phyloP scores from a whole-genome alignment of 176 grass and related monocot species.

The Cenchrus fungigraminus region DNA sequence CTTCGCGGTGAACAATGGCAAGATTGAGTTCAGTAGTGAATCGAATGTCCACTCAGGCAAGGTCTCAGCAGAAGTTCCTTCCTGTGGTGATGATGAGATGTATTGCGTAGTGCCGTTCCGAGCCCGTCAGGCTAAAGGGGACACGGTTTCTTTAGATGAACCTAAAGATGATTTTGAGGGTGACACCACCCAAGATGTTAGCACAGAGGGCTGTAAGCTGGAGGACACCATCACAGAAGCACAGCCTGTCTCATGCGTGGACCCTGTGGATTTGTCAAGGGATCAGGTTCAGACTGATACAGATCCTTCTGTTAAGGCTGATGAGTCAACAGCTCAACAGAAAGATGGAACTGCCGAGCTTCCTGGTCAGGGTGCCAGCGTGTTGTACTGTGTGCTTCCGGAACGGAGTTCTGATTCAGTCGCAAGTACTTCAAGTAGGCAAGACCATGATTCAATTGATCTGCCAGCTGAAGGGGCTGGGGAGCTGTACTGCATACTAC shows the following conservation, averaged over 20 bases:
- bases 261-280: neutral
- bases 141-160: conserved; percentile 3
- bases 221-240: neutral
- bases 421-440: conserved; percentile 49
- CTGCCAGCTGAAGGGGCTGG: conserved; percentile 36
- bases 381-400: conserved; percentile 61
- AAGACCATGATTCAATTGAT: conserved; percentile 30
- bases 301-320: conserved; percentile 17
- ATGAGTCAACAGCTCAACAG: neutral
- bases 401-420: conserved; percentile 30
- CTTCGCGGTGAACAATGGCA: conserved; percentile 78
- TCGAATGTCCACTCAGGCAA: conserved; percentile 54
- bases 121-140: conserved; percentile 35
- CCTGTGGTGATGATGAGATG: conserved; percentile 47
- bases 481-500: conserved; percentile 73
- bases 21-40: conserved; percentile 80
- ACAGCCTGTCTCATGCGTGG: conserved; percentile 13
- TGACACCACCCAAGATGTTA: conserved; percentile 32
- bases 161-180: neutral
- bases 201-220: neutral
- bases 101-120: conserved; percentile 55
- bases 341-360: conserved; percentile 41
- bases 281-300: conserved; percentile 8
- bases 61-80: conserved; percentile 44
- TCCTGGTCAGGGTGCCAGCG: conserved; percentile 47